These are phyloP conservation scores for Pseudofabraea citricarpa DNA, from an alignment of 2,329 filamentous ascomycete species.

Conservation along the genomic window DNA sequence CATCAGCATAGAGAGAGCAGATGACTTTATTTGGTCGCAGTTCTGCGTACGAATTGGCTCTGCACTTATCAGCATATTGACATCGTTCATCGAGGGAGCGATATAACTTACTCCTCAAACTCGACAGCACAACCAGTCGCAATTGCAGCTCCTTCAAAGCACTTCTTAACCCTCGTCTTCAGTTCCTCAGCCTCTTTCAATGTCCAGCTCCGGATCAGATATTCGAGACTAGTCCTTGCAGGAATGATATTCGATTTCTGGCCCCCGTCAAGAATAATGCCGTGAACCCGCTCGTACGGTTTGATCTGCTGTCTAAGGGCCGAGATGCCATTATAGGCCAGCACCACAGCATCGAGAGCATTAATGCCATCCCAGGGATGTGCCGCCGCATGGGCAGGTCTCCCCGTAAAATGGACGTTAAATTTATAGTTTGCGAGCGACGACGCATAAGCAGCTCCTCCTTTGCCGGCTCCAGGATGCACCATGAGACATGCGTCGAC, in stretches of 20 bases:
- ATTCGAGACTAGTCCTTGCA: not conserved
- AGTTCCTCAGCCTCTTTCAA: not conserved
- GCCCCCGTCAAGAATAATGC: slow-evolving; percentile 6
- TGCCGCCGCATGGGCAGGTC: slow-evolving; percentile 28
- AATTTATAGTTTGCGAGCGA: not conserved
- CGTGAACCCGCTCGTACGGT: slow-evolving; percentile 28
- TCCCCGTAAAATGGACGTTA: slow-evolving; percentile 13
- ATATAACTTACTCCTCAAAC: not conserved
- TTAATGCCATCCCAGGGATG: slow-evolving; percentile 33
- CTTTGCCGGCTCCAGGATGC: slow-evolving; percentile 15
- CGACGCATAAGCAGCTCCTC: not conserved
- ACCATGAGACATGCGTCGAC: slow-evolving; percentile 35
- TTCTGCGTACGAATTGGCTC: slow-evolving; percentile 3
- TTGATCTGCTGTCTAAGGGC: slow-evolving; percentile 27
- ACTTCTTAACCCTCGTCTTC: slow-evolving; percentile 3
- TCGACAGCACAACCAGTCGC: slow-evolving; percentile 6
- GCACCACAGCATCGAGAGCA: slow-evolving; percentile 33
- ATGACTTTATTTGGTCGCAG: slow-evolving; percentile 1
- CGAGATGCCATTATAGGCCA: slow-evolving; percentile 28
- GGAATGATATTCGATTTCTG: not conserved
- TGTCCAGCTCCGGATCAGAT: not conserved
- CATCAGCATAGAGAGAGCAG: slow-evolving; percentile 1
- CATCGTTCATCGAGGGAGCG: not conserved
- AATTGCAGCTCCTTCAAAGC: slow-evolving; percentile 7
- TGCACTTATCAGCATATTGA: not conserved